Conservation (phyloP, 768 basidiomycete species). For the Leccinum truebloodii region DNA sequence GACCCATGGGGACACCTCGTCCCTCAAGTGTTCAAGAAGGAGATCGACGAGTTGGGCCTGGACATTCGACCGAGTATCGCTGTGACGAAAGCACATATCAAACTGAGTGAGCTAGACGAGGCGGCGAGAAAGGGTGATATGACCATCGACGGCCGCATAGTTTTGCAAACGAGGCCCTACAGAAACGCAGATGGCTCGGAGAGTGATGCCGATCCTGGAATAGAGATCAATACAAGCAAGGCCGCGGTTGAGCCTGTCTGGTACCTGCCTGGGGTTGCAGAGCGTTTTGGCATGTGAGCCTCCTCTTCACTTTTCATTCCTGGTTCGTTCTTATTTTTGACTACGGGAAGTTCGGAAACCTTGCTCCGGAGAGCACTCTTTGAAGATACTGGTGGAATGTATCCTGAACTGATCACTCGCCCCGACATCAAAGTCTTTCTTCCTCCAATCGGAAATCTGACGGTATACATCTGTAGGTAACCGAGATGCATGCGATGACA, state of each 20-base stretch:
- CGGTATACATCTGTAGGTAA: slow-evolving; percentile 84
- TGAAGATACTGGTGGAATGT: slow-evolving; percentile 96
- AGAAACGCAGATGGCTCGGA: slow-evolving; percentile 62
- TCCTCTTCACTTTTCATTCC: not conserved
- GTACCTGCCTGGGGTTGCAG: slow-evolving; percentile 92
- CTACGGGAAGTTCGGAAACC: slow-evolving; percentile 63
- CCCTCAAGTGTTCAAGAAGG: slow-evolving; percentile 64
- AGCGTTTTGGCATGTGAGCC: slow-evolving; percentile 88
- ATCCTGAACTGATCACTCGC: slow-evolving; percentile 92
- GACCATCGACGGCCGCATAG: slow-evolving; percentile 78
- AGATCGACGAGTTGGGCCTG: slow-evolving; percentile 64
- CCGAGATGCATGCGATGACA: not conserved
- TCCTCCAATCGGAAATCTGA: slow-evolving; percentile 89
- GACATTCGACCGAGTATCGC: slow-evolving; percentile 93
- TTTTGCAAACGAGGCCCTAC: slow-evolving; percentile 65
- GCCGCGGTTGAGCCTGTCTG: slow-evolving; percentile 97
- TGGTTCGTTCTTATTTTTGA: slow-evolving; percentile 1
- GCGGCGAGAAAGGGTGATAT: slow-evolving; percentile 71
- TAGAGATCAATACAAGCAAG: slow-evolving; percentile 88
- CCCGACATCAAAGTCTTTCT: slow-evolving; percentile 96
- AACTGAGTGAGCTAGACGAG: slow-evolving; percentile 91
- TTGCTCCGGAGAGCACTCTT: slow-evolving; percentile 89
- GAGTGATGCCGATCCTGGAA: slow-evolving; percentile 64
- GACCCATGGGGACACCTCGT: slow-evolving; percentile 94
- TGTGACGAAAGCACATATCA: slow-evolving; percentile 91